Evolutionary conservation across 2,329 filamentous ascomycete species (phyloP).

Genomic region (Aureobasidium sp.): DNA sequence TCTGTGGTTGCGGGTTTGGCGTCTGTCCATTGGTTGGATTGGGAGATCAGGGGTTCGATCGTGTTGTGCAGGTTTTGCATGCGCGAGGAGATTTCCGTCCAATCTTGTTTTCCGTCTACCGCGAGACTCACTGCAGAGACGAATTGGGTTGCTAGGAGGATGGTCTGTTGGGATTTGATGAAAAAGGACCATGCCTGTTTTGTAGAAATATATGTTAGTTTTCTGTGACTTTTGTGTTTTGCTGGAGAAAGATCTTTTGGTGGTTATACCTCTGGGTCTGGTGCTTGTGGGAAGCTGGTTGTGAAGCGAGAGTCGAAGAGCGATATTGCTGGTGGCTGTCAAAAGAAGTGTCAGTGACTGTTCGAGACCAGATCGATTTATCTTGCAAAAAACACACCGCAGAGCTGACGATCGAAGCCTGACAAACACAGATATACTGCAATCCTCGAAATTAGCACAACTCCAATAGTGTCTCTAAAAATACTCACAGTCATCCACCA

Average conservation of each 20-base stretch:
- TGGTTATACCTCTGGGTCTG: background rate
- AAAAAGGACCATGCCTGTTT: slow-evolving; percentile 9
- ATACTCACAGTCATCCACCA: slow-evolving; percentile 45
- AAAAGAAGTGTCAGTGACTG: background rate
- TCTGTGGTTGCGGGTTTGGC: slow-evolving; percentile 30
- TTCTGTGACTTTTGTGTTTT: background rate
- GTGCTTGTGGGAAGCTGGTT: slow-evolving; percentile 21
- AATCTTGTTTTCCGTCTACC: background rate
- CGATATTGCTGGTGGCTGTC: slow-evolving; percentile 36
- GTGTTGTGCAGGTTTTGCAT: slow-evolving; percentile 6
- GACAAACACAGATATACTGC: slow-evolving; percentile 42
- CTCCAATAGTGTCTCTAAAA: background rate
- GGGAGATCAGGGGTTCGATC: background rate
- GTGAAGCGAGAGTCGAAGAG: slow-evolving; percentile 38
- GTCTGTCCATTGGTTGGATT: slow-evolving; percentile 15
- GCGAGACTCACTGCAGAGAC: background rate
- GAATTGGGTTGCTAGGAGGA: slow-evolving; percentile 6
- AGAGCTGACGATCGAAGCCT: slow-evolving; percentile 44
- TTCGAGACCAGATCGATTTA: background rate
- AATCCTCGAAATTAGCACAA: background rate
- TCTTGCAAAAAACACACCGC: slow-evolving; percentile 27
- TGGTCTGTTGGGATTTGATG: slow-evolving; percentile 10
- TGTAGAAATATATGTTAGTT: background rate
- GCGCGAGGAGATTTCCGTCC: background rate
- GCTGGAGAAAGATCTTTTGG: background rate